A percentile compares a stretch with the other conserved stretches of the same genome.
Conservation (phyloP, 352 stramenopile species). For the Phytopythium delawarense region DNA sequence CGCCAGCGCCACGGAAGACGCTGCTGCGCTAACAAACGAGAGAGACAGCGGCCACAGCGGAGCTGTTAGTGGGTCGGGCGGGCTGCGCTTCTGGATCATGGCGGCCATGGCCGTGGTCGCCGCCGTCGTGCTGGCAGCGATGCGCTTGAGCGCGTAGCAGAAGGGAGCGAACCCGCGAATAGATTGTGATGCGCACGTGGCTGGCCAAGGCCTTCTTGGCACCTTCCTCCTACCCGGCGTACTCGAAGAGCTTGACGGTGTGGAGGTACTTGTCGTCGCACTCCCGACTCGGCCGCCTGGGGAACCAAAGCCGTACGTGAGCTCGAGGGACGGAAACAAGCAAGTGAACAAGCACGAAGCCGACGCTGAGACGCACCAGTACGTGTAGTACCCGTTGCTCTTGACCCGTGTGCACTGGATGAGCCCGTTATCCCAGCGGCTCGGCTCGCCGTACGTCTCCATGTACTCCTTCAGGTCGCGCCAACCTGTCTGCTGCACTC, state of each 20-base stretch:
- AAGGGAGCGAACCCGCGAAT: neutral
- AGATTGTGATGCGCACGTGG: constrained; percentile 10
- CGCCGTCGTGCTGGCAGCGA: constrained; percentile 25
- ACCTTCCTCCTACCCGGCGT: constrained; percentile 22
- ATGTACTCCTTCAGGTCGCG: constrained; percentile 80
- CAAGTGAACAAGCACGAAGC: neutral
- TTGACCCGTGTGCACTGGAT: constrained; percentile 80
- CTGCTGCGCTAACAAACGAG: constrained; percentile 10
- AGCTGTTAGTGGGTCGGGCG: constrained; percentile 8
- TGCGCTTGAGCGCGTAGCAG: constrained; percentile 26
- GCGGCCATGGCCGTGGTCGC: constrained; percentile 32
- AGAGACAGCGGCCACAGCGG: neutral
- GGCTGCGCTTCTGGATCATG: constrained; percentile 28
- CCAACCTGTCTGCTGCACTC: constrained; percentile 70
- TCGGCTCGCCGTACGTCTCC: constrained; percentile 65
- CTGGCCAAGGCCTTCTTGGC: constrained; percentile 2
- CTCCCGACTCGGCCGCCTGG: constrained; percentile 55
- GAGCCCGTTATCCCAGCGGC: constrained; percentile 71
- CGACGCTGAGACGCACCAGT: constrained; percentile 34
- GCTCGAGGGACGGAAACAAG: neutral
- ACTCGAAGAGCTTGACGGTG: constrained; percentile 76
- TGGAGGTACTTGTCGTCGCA: constrained; percentile 83
- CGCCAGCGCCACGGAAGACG: neutral
- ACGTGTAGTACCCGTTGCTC: constrained; percentile 81
- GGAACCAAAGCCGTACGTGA: neutral